Conservation (phyloP, 2,329 filamentous ascomycete species). For the Didymella lethalis region DNA sequence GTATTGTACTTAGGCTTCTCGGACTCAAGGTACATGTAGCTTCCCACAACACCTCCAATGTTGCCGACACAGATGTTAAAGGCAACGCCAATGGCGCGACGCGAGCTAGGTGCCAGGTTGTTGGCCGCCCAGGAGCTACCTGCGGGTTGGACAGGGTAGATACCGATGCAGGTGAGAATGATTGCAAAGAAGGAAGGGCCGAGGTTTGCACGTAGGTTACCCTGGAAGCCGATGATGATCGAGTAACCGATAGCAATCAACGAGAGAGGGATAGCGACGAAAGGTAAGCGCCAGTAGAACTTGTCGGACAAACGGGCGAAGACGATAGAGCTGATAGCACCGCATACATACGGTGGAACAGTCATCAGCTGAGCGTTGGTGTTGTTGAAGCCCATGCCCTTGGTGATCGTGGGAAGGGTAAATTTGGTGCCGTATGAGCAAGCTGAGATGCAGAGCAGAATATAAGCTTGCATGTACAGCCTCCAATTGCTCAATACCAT, state of each 20-base stretch:
- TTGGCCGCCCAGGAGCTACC: constrained; percentile 43
- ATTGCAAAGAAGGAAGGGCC: constrained; percentile 56
- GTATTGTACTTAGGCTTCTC: constrained; percentile 50
- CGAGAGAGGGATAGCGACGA: constrained; percentile 43
- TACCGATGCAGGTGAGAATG: constrained; percentile 54
- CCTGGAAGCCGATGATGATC: constrained; percentile 52
- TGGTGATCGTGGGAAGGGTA: constrained; percentile 38
- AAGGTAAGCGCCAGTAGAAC: constrained; percentile 39
- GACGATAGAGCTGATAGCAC: constrained; percentile 35
- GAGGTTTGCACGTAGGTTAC: constrained; percentile 52
- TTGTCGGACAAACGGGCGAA: constrained; percentile 36
- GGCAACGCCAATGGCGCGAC: constrained; percentile 43
- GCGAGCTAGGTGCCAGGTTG: constrained; percentile 41
- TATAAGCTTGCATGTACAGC: constrained; percentile 43
- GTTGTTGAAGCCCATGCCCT: constrained; percentile 41
- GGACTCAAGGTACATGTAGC: constrained; percentile 47
- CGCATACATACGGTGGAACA: constrained; percentile 38
- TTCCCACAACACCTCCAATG: constrained; percentile 43
- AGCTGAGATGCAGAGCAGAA: constrained; percentile 35
- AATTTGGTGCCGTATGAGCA: constrained; percentile 46
- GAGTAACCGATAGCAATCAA: constrained; percentile 43
- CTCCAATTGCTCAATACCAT: constrained; percentile 40
- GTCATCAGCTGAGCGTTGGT: constrained; percentile 43
- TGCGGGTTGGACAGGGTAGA: constrained; percentile 46
- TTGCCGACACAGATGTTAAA: constrained; percentile 43